phyloP scores from a whole-genome alignment of 225 moss, liverwort and hornwort species.

The Bryoerythrophyllum caledonicum region DNA sequence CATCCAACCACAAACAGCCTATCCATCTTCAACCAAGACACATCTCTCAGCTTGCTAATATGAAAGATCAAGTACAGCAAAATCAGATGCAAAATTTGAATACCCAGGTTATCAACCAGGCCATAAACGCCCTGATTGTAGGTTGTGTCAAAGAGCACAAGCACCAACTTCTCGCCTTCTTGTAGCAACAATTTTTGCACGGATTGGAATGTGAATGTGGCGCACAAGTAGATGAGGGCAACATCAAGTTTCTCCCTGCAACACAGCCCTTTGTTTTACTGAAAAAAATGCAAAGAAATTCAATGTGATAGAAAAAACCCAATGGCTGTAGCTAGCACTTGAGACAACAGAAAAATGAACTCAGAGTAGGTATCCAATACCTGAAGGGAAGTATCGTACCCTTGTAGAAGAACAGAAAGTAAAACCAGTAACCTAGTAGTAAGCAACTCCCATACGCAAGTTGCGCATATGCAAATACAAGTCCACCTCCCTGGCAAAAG shows the following conservation, averaged over 20 bases:
- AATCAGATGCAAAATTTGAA: not conserved
- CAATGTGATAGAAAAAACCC: not conserved
- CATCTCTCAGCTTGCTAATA: too few species aligned
- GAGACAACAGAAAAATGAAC: too few species aligned
- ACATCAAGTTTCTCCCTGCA: constrained; percentile 58
- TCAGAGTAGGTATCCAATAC: constrained; percentile 28
- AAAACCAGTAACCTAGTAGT: constrained; percentile 80
- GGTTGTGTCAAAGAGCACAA: constrained; percentile 89
- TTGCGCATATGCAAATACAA: constrained; percentile 94
- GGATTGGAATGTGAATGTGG: constrained; percentile 90
- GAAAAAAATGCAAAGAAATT: constrained; percentile 7
- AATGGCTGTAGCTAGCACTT: not conserved
- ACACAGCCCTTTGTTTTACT: constrained; percentile 16
- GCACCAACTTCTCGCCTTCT: constrained; percentile 97
- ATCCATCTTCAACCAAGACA: too few species aligned
- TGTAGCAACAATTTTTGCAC: constrained; percentile 84
- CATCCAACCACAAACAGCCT: not conserved
- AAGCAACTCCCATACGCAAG: constrained; percentile 78
- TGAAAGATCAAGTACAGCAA: not conserved
- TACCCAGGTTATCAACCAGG: constrained; percentile 89
- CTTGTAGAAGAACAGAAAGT: constrained; percentile 60
- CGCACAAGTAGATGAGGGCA: constrained; percentile 63
- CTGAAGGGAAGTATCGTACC: constrained; percentile 60
- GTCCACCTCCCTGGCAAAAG: constrained; percentile 66
- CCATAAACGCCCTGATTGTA: constrained; percentile 99